Evolutionary conservation across 2,329 filamentous ascomycete species (phyloP).

Genomic region (Fusarium pseudoanthophilum): DNA sequence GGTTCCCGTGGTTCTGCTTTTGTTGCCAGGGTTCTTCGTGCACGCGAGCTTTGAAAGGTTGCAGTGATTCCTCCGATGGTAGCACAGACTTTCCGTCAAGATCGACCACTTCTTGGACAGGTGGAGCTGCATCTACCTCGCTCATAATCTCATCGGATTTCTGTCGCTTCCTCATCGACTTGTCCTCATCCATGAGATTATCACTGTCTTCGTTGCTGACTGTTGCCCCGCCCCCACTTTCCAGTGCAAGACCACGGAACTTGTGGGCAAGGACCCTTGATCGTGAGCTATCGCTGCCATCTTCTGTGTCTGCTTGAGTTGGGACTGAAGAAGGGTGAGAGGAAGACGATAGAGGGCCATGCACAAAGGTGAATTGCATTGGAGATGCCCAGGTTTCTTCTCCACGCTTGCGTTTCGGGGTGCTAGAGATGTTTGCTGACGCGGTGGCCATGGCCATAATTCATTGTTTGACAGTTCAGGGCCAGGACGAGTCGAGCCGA

Average conservation of each 20-base stretch:
- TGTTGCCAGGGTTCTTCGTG: conserved; percentile 12
- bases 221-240: conserved; percentile 58
- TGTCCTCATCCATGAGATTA: conserved; percentile 41
- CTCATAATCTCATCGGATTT: conserved; percentile 48
- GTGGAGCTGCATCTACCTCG: conserved; percentile 39
- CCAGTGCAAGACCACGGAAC: conserved; percentile 63
- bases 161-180: conserved; percentile 53
- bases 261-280: conserved; percentile 60
- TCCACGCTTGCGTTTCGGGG: conserved; percentile 60
- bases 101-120: conserved; percentile 10
- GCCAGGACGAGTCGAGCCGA: background rate
- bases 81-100: conserved; percentile 20
- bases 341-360: conserved; percentile 48
- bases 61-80: background rate
- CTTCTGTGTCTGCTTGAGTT: conserved; percentile 48
- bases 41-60: background rate
- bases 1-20: conserved; percentile 27
- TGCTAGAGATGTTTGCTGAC: conserved; percentile 48
- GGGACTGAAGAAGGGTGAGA: conserved; percentile 40
- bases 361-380: conserved; percentile 62
- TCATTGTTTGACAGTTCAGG: conserved; percentile 22
- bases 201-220: conserved; percentile 44
- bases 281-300: conserved; percentile 64
- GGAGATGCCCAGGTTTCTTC: conserved; percentile 50
- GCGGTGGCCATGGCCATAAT: conserved; percentile 42